These are phyloP conservation scores for Saccharomyces hybrid DNA, from an alignment of 1,139 yeast species.

Conservation along the genomic window DNA sequence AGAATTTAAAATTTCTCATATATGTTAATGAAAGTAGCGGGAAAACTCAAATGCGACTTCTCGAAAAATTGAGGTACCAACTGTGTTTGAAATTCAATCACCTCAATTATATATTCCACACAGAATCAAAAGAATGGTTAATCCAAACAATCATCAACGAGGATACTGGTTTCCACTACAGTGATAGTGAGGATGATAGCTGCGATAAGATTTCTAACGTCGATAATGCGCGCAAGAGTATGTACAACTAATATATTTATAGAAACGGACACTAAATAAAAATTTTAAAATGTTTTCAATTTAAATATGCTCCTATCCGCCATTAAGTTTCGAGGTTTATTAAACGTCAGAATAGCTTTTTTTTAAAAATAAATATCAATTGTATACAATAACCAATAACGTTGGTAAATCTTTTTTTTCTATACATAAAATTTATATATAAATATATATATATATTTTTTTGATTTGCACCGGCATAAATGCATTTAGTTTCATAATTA, in stretches of 20 bases:
- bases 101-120: constrained; percentile 7
- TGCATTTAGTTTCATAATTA: neutral
- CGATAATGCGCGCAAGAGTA: neutral
- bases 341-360: neutral
- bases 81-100: neutral
- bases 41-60: constrained; percentile 4
- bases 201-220: no score
- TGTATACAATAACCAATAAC: neutral
- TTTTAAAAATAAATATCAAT: neutral
- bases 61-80: constrained; percentile 5
- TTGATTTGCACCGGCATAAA: neutral
- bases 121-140: constrained; percentile 59
- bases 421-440: neutral
- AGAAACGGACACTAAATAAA: neutral
- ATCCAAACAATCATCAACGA: constrained; percentile 63
- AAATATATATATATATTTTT: neutral
- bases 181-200: no score
- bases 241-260: neutral
- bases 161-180: constrained; percentile 9
- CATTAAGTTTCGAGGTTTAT: no score
- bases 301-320: neutral
- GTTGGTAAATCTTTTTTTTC: neutral
- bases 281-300: neutral
- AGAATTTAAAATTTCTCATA: constrained; percentile 7
- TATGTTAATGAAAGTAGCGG: constrained; percentile 10